Base-by-base conservation (phyloP, 2,329 filamentous ascomycete species). In the Epichloe elymi region DNA sequence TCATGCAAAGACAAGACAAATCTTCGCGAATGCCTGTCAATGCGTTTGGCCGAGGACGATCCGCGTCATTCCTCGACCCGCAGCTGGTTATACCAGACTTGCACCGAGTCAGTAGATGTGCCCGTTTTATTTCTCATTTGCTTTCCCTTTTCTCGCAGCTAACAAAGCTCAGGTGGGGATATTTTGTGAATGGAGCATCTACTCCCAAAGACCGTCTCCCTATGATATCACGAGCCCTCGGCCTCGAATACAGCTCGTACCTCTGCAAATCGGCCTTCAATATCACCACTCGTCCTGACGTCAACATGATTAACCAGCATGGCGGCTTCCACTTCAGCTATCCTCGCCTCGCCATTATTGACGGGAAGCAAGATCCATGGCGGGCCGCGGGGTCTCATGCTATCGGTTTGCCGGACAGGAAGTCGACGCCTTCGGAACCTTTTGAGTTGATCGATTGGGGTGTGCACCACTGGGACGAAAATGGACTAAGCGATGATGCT, bases 401-500 rank as follows among this genome's bases (percentile, higher is more conserved):
- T 0, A 75, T 80, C n/a, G 76, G 72, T 1, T 74, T 80, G 0
- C 70, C 74, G 0, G 67, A 71, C 33, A 72, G 85, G 19, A 65
- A 70, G 14, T 85, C 76, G 43, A 86, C 85, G 0, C 67, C 70
- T 0, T 74, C 73, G 46, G 76, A 89, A 68, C 87, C 87, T 0
- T 86, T 83, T 55, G 73, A 87, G n/a, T 62, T 91, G 44, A 88
- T 94, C 44, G 69, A 74, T 3, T 76, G 76, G n/a, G 86, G 79
- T 0, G 85, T 90, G 19, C 88, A 94, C 64, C 86, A 91, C 62
- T 93, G 85, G 83, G 85, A 87, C 57, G 82, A 85, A 67, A 83
- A 85, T 56, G 81, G 82, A 1, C 58, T 85, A n/a, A 47, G 43
- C 0, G 59, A 58, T 1, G 79, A 82, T 47, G 64, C 12, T 7